Percentiles rank a stretch among this genome's conserved stretches.
Evolutionary conservation across 192 early-diverging fungal genomes (phyloP).

Genomic region (Umbelopsis sp.): DNA sequence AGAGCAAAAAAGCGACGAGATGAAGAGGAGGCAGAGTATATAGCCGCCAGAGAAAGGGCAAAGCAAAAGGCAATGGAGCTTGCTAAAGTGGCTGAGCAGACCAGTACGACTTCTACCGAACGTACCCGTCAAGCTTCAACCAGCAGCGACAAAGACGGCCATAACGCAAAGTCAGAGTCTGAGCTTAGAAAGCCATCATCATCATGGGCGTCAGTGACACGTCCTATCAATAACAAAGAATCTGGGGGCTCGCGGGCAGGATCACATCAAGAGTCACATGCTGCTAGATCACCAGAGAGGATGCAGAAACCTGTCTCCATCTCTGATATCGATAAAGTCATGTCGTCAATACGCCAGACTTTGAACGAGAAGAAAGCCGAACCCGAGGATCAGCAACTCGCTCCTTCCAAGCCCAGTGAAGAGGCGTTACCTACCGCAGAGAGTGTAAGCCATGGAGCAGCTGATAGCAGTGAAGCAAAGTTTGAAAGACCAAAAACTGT

Average conservation of each 20-base stretch:
- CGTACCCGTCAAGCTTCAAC: background rate
- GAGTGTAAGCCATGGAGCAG: too few species aligned
- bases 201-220: background rate
- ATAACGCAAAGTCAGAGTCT: background rate
- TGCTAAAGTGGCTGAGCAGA: slow-evolving; percentile 18
- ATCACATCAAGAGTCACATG: background rate
- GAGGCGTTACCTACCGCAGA: too few species aligned
- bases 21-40: slow-evolving; percentile 39
- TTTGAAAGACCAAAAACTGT: too few species aligned
- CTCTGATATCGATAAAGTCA: slow-evolving; percentile 26
- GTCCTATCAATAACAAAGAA: slow-evolving; percentile 2
- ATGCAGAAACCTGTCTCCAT: slow-evolving; percentile 10
- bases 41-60: slow-evolving; percentile 36
- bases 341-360: slow-evolving; percentile 24
- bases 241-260: background rate
- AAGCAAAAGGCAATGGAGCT: slow-evolving; percentile 40
- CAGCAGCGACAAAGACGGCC: background rate
- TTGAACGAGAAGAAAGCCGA: slow-evolving; percentile 12
- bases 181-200: background rate
- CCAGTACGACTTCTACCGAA: background rate
- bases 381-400: background rate
- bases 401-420: background rate
- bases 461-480: too few species aligned
- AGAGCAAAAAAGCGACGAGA: slow-evolving; percentile 42
- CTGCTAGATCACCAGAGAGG: background rate